These are phyloP conservation scores for Populus davidiana DNA, from an alignment of 345 rosid genomes.

Conservation along the genomic window DNA sequence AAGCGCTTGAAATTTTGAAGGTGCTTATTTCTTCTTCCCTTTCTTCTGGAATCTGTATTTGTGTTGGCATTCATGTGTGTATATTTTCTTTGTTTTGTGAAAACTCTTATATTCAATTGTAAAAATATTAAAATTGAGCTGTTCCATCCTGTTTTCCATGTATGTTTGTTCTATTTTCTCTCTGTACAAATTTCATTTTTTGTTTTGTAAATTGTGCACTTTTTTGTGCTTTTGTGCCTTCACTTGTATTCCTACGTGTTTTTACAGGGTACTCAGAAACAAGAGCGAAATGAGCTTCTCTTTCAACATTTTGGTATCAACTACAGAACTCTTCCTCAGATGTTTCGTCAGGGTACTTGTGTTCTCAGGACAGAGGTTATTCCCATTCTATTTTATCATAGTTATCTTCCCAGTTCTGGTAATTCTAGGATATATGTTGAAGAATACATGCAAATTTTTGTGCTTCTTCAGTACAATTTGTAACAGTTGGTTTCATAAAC, in stretches of 20 bases:
- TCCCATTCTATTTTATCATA: not conserved
- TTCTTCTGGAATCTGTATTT: not conserved
- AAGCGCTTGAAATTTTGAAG: constrained; percentile 65
- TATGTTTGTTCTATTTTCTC: not conserved
- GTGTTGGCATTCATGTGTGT: not conserved
- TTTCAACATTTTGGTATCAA: constrained; percentile 72
- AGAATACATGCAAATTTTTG: too few species aligned
- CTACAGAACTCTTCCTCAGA: constrained; percentile 57
- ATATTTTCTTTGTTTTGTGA: not conserved
- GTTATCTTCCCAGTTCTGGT: not conserved
- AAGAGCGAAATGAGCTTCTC: constrained; percentile 82
- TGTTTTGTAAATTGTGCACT: not conserved
- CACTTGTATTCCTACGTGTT: not conserved
- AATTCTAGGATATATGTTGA: too few species aligned
- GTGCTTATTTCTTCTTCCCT: constrained; percentile 22
- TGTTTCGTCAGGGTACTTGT: constrained; percentile 90
- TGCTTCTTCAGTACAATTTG: too few species aligned
- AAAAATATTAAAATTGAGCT: not conserved
- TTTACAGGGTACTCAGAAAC: constrained; percentile 68
- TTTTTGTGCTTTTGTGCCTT: not conserved
- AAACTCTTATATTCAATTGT: not conserved
- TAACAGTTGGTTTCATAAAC: not conserved
- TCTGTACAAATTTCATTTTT: not conserved
- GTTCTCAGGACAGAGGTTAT: constrained; percentile 64
- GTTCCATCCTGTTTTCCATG: not conserved